Evolutionary conservation across 2,329 filamentous ascomycete species (phyloP), one percentile per base, ranked within the genome.

Genomic region (Trichophaea hybrida): DNA sequence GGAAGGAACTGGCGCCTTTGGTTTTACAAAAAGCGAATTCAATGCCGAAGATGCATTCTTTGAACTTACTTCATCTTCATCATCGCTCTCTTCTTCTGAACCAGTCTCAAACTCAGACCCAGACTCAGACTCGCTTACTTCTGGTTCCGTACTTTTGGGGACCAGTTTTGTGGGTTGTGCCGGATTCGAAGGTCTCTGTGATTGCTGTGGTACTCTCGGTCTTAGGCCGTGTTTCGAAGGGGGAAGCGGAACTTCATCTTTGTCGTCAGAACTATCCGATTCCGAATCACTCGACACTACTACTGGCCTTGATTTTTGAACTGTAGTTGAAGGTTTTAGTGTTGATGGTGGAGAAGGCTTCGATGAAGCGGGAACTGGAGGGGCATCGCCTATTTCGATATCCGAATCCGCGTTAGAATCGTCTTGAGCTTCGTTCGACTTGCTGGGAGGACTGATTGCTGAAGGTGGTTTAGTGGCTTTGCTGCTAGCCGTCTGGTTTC

Each of bases 361-460:
- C 38, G 10, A 12, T 10, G 38, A 10, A 15, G 38, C n/a, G 15
- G 15, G 3, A 51, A 32, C 15, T 37, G 50, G 32, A 35, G 50
- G 50, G 13, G 50, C 50, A 35, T 53, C 50, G n/a, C n/a, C 32
- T 32, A 53, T 53, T 24, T 53, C 50, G 31, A 53, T 33, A 53
- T 53, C 50, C 10, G 50, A 35, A 37, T 37, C 34, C 8, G 12
- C 13, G 32, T 35, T 5, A 34, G 13, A 12, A 17, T 17, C 48
- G 5, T 17, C 1, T 24, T 24, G 12, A 24, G 48, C 31, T 32
- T 46, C 40, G 13, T 46, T 46, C 40, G 40, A 12, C 40, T 24
- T 24, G 24, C 24, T 3, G 24, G 24, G 24, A 24, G 24, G 24
- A 3, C 24, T 24, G 24, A 24, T 24, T 24, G 24, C 24, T 24